These are phyloP conservation scores for Ramaria sp. DNA, from an alignment of 768 basidiomycete genomes.

Conservation along the genomic window DNA sequence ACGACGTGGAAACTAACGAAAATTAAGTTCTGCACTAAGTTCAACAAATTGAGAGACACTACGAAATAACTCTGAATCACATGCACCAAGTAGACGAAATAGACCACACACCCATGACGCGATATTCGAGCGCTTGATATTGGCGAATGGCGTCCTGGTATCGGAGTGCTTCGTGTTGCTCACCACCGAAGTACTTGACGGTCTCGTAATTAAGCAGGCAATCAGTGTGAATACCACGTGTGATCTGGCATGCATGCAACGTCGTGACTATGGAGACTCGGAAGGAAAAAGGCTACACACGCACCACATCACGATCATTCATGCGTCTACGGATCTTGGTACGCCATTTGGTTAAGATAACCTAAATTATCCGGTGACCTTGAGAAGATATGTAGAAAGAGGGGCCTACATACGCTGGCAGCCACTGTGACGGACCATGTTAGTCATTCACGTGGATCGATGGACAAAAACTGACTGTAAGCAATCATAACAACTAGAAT, in stretches of 20 bases:
- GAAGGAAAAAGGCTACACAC: conserved; percentile 14
- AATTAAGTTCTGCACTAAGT: conserved; percentile 72
- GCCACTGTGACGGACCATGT: conserved; percentile 5
- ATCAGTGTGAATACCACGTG: conserved; percentile 77
- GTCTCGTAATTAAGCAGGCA: conserved; percentile 75
- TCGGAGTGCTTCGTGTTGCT: conserved; percentile 64
- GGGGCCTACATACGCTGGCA: conserved; percentile 25
- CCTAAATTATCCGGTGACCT: conserved; percentile 12
- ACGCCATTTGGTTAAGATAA: conserved; percentile 57
- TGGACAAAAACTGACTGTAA: conserved; percentile 41
- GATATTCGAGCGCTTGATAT: conserved; percentile 67
- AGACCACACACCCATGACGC: conserved; percentile 50
- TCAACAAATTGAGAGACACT: conserved; percentile 67
- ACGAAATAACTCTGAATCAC: background rate
- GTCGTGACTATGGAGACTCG: conserved; percentile 1
- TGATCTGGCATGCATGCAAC: conserved; percentile 32
- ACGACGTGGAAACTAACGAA: conserved; percentile 36
- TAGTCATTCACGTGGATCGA: background rate
- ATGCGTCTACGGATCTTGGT: conserved; percentile 66
- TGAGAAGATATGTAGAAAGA: conserved; percentile 11
- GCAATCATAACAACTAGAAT: conserved; percentile 65
- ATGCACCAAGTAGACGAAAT: background rate
- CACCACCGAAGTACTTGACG: conserved; percentile 84
- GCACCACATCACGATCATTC: conserved; percentile 72
- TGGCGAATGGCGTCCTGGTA: conserved; percentile 61